phyloP scores from a whole-genome alignment of 2,329 filamentous ascomycete genomes.

The Cytospora piceicola region DNA sequence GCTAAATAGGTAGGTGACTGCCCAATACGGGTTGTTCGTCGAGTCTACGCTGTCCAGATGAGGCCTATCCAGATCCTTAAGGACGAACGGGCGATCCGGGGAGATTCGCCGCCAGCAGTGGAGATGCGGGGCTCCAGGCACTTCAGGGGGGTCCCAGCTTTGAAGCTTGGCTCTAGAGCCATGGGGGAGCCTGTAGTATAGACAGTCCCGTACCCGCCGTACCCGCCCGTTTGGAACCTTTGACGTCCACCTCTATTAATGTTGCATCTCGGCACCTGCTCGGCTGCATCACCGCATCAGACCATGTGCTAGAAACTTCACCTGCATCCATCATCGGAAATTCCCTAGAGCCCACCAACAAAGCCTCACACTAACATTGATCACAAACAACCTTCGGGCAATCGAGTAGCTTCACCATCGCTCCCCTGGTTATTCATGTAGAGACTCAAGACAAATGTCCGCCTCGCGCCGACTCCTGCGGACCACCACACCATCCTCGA shows the following conservation, averaged over 20 bases:
- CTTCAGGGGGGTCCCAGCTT: neutral
- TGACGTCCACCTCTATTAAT: neutral
- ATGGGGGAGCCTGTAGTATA: neutral
- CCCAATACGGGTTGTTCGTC: neutral
- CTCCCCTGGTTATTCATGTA: slow-evolving; percentile 23
- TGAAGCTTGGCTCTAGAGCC: neutral
- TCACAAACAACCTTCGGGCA: neutral
- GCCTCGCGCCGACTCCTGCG: slow-evolving; percentile 39
- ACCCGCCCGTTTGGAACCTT: neutral
- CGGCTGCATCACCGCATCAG: neutral
- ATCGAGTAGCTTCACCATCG: neutral
- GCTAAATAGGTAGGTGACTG: no score
- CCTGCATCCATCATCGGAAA: slow-evolving; percentile 5
- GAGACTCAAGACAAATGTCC: slow-evolving; percentile 42
- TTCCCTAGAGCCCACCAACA: neutral
- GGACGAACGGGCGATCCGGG: neutral
- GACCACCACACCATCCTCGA: slow-evolving; percentile 34
- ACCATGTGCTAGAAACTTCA: slow-evolving; percentile 3
- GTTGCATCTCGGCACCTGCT: neutral
- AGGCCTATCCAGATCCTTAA: neutral
- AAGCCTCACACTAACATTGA: neutral
- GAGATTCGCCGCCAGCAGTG: neutral
- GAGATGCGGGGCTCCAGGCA: neutral
- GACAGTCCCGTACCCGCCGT: neutral
- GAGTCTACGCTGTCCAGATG: neutral